These are phyloP conservation scores for Cyberlindnera amylophila DNA, from an alignment of 805 yeast species.

Conservation along the genomic window DNA sequence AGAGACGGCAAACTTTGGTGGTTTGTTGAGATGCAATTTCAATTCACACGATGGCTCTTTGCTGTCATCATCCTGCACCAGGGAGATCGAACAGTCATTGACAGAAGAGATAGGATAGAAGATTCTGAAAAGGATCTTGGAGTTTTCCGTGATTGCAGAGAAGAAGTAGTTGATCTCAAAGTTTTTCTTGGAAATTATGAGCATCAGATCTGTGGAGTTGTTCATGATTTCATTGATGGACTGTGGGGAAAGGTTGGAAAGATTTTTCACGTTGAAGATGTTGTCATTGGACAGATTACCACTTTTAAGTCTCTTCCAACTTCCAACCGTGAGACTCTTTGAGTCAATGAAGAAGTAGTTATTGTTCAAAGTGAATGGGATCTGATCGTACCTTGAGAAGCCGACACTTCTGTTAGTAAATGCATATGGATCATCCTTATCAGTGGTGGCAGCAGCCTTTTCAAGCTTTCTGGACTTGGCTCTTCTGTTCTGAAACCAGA, in stretches of 20 bases:
- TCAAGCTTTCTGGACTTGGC: conserved; percentile 72
- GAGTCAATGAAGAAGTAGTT: conserved; percentile 68
- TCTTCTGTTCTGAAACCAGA: conserved; percentile 90
- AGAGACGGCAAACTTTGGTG: conserved; percentile 78
- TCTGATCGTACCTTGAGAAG: conserved; percentile 32
- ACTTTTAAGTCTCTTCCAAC: conserved; percentile 75
- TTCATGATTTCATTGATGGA: conserved; percentile 61
- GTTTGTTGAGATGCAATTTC: conserved; percentile 46
- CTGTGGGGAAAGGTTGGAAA: conserved; percentile 64
- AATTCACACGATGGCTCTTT: conserved; percentile 38
- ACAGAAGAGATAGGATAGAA: conserved; percentile 66
- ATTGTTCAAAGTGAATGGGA: conserved; percentile 57
- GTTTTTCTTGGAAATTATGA: conserved; percentile 67
- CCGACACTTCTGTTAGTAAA: conserved; percentile 10
- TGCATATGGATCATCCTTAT: conserved; percentile 17
- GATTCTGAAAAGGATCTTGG: conserved; percentile 66
- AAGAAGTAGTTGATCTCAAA: conserved; percentile 75
- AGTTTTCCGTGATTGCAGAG: conserved; percentile 59
- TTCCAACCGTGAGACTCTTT: conserved; percentile 65
- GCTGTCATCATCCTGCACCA: conserved; percentile 31
- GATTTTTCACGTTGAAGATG: conserved; percentile 36
- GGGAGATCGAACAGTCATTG: conserved; percentile 47
- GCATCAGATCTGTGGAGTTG: conserved; percentile 61
- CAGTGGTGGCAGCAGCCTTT: conserved; percentile 34
- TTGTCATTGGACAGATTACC: conserved; percentile 45